Evolutionary conservation across 257 asterid genomes (phyloP).

Genomic region (Catharanthus roseus): DNA sequence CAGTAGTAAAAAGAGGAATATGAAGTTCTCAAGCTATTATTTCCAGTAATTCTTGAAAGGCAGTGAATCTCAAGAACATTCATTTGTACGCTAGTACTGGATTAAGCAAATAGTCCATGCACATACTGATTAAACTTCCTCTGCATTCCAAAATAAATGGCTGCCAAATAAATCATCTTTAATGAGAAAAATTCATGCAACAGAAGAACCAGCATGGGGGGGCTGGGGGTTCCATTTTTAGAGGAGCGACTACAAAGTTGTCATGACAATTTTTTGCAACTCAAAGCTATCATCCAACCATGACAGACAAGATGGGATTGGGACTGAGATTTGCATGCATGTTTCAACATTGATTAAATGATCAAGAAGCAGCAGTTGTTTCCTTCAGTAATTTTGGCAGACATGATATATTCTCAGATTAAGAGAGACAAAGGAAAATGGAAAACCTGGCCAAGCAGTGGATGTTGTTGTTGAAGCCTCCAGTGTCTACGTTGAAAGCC

Average conservation of each 20-base stretch:
- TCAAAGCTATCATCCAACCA: background rate
- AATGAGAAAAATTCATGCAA: background rate
- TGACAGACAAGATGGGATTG: background rate
- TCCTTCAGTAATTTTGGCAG: background rate
- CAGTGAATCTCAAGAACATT: background rate
- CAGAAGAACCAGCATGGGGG: too few species aligned
- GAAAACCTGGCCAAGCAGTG: slow-evolving; percentile 84
- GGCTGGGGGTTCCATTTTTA: too few species aligned
- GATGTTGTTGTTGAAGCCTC: slow-evolving; percentile 91
- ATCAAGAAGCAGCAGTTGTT: background rate
- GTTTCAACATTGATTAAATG: background rate
- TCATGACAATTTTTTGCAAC: background rate
- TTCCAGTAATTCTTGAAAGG: background rate
- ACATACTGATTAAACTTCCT: background rate
- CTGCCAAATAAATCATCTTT: background rate
- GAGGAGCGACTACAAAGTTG: background rate
- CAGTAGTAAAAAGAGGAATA: background rate
- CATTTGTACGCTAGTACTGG: background rate
- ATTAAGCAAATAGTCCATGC: background rate
- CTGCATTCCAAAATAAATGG: background rate
- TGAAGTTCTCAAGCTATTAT: background rate
- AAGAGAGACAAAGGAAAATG: slow-evolving; percentile 4
- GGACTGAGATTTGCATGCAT: background rate
- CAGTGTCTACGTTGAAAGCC: slow-evolving; percentile 83
- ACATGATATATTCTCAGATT: background rate